A percentile compares a stretch with the other conserved stretches of the same genome.
Conservation (phyloP, 1,139 yeast genomes). For the Wickerhamomyces sp. region DNA sequence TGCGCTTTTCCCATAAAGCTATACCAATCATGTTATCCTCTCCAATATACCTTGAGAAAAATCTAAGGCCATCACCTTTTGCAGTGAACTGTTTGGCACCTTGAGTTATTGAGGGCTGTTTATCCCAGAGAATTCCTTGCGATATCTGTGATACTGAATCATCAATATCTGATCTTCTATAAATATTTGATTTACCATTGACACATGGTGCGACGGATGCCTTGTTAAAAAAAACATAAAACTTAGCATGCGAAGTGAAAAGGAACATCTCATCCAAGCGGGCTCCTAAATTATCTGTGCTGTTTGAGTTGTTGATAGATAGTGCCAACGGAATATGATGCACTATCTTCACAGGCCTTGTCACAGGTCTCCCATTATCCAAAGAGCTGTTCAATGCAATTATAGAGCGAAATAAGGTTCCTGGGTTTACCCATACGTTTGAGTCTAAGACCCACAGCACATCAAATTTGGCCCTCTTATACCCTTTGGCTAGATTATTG, state of each 20-base stretch:
- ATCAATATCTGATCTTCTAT: constrained; percentile 67
- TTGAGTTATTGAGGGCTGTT: constrained; percentile 26
- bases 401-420: constrained; percentile 65
- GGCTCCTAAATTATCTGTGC: constrained; percentile 47
- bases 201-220: constrained; percentile 86
- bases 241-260: constrained; percentile 79
- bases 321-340: constrained; percentile 78
- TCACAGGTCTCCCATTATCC: constrained; percentile 43
- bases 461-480: constrained; percentile 61
- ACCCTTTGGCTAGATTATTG: constrained; percentile 80
- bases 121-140: constrained; percentile 24
- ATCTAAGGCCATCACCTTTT: constrained; percentile 42
- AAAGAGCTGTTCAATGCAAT: constrained; percentile 43
- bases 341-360: constrained; percentile 57
- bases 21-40: constrained; percentile 94
- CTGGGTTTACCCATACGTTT: constrained; percentile 74
- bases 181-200: constrained; percentile 86
- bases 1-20: constrained; percentile 66
- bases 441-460: constrained; percentile 87
- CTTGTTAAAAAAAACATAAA: constrained; percentile 73
- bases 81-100: constrained; percentile 14
- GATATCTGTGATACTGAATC: constrained; percentile 44
- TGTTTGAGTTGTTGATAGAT: constrained; percentile 27
- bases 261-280: constrained; percentile 82
- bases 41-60: constrained; percentile 79